Evolutionary conservation across 139 green algal genomes (phyloP), one percentile per base, ranked within the genome.

Genomic region (Chlamydomonas schloesseri): DNA sequence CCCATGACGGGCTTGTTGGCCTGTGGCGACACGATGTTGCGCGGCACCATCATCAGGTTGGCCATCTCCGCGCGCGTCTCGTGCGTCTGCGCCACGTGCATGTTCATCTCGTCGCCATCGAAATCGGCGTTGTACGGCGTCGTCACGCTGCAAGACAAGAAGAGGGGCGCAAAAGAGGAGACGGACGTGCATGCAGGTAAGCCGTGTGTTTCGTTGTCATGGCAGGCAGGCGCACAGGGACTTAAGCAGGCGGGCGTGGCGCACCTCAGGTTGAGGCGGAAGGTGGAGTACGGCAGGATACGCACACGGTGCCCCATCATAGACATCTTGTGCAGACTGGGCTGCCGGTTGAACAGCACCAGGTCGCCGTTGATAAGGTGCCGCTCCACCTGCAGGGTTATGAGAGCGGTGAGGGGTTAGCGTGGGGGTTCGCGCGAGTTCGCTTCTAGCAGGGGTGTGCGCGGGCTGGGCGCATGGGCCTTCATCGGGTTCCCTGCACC

Each of bases 61-160:
- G 90, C 87, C 71, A 97, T 96, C 93, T 99, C 98, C 2, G 98
- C 96, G 2, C 95, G 93, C 47, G 96, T 97, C 92, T 99, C 97
- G 33, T 97, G 96, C 29, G 92, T 95, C 84, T 94, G 97, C 55
- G 95, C 96, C 47, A 99, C 94, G 92, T 99, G 98, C 98, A 99
- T 99, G 96, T 99, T 99, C 98, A 99, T 99, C 93, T 99, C 98
- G 87, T 99, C 98, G 31, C 98, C 98, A 84, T 99, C 98, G 91
- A 99, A 99, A 90, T 99, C 98, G 71, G 98, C 98, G 91, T 99
- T 99, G 96, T 99, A 99, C n/a, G 98, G 98, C 53, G 96, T 97
- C 8, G 98, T 99, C 65, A 99, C 98, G 64, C 78, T 84, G 78
- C 18, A 92, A 95, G 31, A 99, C 34, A 53, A n/a, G 93, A 91